phyloP scores from a whole-genome alignment of 768 basidiomycete species.

The Grammothele lineata region DNA sequence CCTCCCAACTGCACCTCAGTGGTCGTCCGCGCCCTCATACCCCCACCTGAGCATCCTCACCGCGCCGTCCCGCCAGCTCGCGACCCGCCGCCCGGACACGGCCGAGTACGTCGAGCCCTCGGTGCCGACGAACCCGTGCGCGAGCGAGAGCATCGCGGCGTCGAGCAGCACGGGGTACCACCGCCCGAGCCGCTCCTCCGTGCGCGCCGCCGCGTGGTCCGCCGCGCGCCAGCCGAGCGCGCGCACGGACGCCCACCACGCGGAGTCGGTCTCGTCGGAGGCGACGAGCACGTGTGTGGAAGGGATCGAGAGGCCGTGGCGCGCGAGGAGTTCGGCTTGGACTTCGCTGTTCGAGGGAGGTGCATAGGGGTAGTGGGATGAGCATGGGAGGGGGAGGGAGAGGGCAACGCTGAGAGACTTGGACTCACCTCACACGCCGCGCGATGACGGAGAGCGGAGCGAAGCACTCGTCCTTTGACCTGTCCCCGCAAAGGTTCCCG shows the following conservation, averaged over 20 bases:
- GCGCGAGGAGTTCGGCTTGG: constrained; percentile 25
- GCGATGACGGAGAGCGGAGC: constrained; percentile 29
- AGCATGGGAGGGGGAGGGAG: no score
- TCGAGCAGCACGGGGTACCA: constrained; percentile 68
- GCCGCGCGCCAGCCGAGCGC: constrained; percentile 30
- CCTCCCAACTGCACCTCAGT: no score
- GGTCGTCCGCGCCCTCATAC: constrained; percentile 45
- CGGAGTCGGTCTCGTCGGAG: constrained; percentile 34
- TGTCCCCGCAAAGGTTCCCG: constrained; percentile 27
- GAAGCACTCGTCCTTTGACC: constrained; percentile 29
- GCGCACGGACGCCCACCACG: constrained; percentile 31
- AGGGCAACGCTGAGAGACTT: no score
- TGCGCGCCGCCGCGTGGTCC: constrained; percentile 26
- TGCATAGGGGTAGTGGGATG: no score
- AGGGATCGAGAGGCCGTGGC: constrained; percentile 20
- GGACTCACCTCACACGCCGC: constrained; percentile 18
- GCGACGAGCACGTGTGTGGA: constrained; percentile 31
- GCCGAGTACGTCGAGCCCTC: constrained; percentile 66
- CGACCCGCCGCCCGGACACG: constrained; percentile 54
- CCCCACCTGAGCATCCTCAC: constrained; percentile 55
- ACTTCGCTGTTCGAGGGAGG: constrained; percentile 28
- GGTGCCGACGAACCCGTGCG: constrained; percentile 68
- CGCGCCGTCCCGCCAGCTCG: constrained; percentile 57
- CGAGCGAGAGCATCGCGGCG: constrained; percentile 61
- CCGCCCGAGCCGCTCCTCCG: constrained; percentile 28